These are phyloP conservation scores for Neofusicoccum laricinum DNA, from an alignment of 2,329 filamentous ascomycete species.

Conservation along the genomic window DNA sequence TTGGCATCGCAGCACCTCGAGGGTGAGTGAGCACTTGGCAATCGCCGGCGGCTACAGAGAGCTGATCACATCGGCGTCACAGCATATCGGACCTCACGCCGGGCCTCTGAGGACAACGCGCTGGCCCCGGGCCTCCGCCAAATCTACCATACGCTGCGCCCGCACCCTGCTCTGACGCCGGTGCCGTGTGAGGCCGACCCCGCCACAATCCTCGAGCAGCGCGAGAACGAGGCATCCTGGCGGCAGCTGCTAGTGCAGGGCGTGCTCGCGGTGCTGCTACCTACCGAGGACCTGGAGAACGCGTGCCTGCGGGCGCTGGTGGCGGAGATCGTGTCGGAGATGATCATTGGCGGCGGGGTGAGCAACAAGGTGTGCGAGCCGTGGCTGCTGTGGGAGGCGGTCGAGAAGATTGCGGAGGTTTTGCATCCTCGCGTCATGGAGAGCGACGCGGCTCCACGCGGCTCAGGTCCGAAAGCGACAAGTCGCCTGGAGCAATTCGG, in stretches of 20 bases:
- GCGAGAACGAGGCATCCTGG: constrained; percentile 76
- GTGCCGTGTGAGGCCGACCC: constrained; percentile 60
- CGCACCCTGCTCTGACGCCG: constrained; percentile 76
- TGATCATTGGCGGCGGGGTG: constrained; percentile 80
- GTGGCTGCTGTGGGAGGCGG: constrained; percentile 82
- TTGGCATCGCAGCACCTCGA: constrained; percentile 76
- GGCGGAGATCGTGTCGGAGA: constrained; percentile 82
- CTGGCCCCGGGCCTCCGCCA: constrained; percentile 61
- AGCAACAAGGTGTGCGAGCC: constrained; percentile 79
- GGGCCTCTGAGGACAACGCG: constrained; percentile 56
- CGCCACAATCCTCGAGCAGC: constrained; percentile 57
- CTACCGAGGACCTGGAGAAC: constrained; percentile 89
- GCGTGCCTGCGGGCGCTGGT: constrained; percentile 79
- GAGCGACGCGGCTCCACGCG: constrained; percentile 18
- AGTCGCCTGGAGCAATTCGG: constrained; percentile 54
- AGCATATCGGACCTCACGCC: constrained; percentile 73
- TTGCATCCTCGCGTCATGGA: constrained; percentile 35
- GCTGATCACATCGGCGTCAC: constrained; percentile 16
- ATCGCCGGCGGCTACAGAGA: constrained; percentile 23
- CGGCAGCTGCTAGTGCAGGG: constrained; percentile 84
- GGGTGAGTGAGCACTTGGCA: constrained; percentile 53
- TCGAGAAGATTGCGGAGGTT: constrained; percentile 66
- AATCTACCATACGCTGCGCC: constrained; percentile 80
- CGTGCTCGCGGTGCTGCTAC: constrained; percentile 76
- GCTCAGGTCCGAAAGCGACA: constrained; percentile 26